Evolutionary conservation across 306 rosid genomes (phyloP), one percentile per base, ranked within the genome.

Genomic region (Dryas octopetala): DNA sequence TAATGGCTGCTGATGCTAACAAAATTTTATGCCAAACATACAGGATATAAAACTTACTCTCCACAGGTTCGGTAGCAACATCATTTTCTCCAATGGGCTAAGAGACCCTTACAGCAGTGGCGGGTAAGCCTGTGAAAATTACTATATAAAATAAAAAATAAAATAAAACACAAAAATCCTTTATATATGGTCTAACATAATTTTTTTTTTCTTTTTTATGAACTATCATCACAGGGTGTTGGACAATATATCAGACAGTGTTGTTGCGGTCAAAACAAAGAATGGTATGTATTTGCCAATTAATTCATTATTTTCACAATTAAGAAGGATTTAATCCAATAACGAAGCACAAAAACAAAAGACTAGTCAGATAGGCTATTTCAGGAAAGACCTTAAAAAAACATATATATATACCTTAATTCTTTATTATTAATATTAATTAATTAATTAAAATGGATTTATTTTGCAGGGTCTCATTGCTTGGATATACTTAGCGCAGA

Each of bases 31-130:
- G 12, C 53, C 3, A 6, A 5, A 7, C 53, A 58, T 63, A 69
- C 85, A 91, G 94, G 82, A 87, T 76, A 73, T 85, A 72, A 81
- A 86, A 66, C 47, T 81, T 75, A 61, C 79, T 8, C 94, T 91
- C 51, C 76, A 74, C 10, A 84, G 62, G 44, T 91, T 89, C 59
- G 92, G 78, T 1, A 86, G 94, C 86, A 87, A 87, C 78, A 89
- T 91, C 16, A 86, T 89, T 52, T 89, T 91, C 90, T 89, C 92
- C 1, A 91, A 91, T 78, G 97, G 94, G 51, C 78, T 91, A 7
- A 81, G 58, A 84, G 92, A 91, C 70, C 94, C 94, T 62, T 91
- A 70, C 3, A 86, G 94, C 46, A 79, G 62, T 44, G 89, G 87
- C 78, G 91, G 92, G 94, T 89, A 85, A 78, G 50, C 46, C 52